Conservation (phyloP, 306 rosid genomes). For the Corylus avellana region DNA sequence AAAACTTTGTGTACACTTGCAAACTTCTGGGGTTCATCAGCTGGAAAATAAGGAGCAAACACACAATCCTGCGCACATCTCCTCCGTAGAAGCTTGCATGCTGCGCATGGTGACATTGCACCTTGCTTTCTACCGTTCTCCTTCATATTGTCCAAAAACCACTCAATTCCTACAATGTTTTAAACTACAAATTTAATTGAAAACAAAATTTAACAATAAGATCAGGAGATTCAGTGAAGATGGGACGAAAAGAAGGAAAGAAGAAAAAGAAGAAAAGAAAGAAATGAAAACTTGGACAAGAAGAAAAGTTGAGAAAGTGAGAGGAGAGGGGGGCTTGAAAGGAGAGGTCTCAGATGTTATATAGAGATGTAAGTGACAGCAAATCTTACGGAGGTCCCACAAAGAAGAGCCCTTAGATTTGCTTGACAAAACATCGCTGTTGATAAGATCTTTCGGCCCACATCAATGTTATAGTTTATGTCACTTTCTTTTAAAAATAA, state of each 20-base stretch:
- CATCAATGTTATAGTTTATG: conserved; percentile 46
- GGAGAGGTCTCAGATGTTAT: conserved; percentile 38
- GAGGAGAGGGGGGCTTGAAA: conserved; percentile 32
- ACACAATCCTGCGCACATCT: conserved; percentile 84
- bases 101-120: conserved; percentile 87
- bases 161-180: conserved; percentile 5
- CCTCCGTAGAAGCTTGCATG: conserved; percentile 90
- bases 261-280: conserved; percentile 4
- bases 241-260: background rate
- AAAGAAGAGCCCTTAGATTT: conserved; percentile 66
- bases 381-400: conserved; percentile 83
- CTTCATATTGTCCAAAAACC: conserved; percentile 57
- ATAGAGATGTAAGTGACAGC: conserved; percentile 45
- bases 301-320: conserved; percentile 14
- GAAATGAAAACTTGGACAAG: conserved; percentile 5
- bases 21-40: conserved; percentile 91
- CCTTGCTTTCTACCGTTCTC: conserved; percentile 85
- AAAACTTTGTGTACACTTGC: conserved; percentile 93
- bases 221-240: background rate
- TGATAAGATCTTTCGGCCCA: conserved; percentile 83
- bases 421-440: conserved; percentile 54
- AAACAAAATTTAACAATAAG: background rate
- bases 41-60: conserved; percentile 97
- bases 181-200: background rate
- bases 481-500: conserved; percentile 1